Evolutionary conservation across 495 filamentous ascomycete genomes (phyloP).

Genomic region (Hyaloscypha hepaticicola): DNA sequence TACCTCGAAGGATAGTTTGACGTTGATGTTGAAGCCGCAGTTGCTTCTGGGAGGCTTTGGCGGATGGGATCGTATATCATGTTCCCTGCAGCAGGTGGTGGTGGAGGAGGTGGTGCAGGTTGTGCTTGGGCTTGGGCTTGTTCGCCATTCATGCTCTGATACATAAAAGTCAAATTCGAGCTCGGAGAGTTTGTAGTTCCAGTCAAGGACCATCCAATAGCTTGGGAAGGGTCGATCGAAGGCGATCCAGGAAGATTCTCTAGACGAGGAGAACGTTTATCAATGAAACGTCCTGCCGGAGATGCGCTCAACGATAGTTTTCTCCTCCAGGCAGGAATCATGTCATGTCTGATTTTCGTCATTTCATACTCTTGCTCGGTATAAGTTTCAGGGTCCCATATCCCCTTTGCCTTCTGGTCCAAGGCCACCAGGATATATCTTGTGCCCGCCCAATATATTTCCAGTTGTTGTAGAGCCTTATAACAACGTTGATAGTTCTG

Average conservation of each 20-base stretch:
- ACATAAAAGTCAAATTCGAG: conserved; percentile 72
- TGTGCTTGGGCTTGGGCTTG: conserved; percentile 28
- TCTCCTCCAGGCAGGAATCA: conserved; percentile 29
- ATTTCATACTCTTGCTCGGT: conserved; percentile 76
- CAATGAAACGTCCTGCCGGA: conserved; percentile 31
- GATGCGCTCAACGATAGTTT: conserved; percentile 23
- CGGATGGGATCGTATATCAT: conserved; percentile 54
- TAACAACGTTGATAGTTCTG: conserved; percentile 82
- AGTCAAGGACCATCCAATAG: conserved; percentile 70
- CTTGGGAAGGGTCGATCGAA: conserved; percentile 36
- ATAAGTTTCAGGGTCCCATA: conserved; percentile 77
- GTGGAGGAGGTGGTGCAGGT: conserved; percentile 24
- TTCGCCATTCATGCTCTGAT: conserved; percentile 47
- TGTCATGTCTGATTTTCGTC: conserved; percentile 39
- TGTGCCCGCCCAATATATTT: conserved; percentile 82
- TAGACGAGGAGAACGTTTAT: conserved; percentile 24
- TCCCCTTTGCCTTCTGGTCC: conserved; percentile 84
- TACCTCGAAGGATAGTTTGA: conserved; percentile 47
- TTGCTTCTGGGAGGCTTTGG: conserved; percentile 45
- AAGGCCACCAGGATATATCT: conserved; percentile 81
- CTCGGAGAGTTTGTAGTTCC: conserved; percentile 81
- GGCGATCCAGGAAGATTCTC: conserved; percentile 34
- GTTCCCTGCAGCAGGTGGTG: conserved; percentile 39
- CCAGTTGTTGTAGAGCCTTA: conserved; percentile 71
- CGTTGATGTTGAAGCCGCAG: conserved; percentile 40